Evolutionary conservation across 768 basidiomycete genomes (phyloP), one percentile per base, ranked within the genome.

Genomic region (Hygrophorus russula): DNA sequence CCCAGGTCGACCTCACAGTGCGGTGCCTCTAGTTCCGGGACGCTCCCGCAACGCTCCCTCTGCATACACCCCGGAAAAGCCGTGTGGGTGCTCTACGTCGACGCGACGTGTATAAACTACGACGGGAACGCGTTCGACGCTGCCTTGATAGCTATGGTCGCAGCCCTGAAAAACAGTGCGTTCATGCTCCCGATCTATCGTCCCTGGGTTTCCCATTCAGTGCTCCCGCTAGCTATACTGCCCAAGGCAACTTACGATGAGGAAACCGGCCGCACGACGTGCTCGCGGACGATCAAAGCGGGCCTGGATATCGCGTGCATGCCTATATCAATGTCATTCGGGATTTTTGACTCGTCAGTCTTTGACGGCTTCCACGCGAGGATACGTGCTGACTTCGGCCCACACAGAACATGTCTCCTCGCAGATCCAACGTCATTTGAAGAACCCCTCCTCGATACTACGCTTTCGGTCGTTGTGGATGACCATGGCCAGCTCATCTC

Each of bases 101-200:
- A 99, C 51, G 78, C 87, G 20, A 87, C 83, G 0, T 97, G 94
- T 57, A 88, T 99, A 50, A 98, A 96, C 63, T 96, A 94, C 56
- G 93, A 98, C 58, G 96, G 96, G 4, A 98, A 97, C 55, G 84
- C 73, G 1, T 90, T 93, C 46, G 96, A 99, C 51, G 90, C 96
- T 0, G 73, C 88, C 0, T 68, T 97, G 8, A 58, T 97, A 15
- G 89, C 90, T 0, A 85, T 93, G 70, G 76, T 91, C 39, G 79
- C 84, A 7, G 92, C 94, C 4, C 65, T 98, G 35, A 73, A 69
- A 58, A 89, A 91, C 48, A 84, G 92, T 94, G 52, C 39, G 85
- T 34, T 27, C 11, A 13, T 29, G 19, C 12, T 12, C 41, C 32
- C 33, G 39, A 34, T 18, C 12, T 13, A 31, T 12, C 24, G 5